Conservation (phyloP, 305 asterid genomes). For the Galium porrigens region DNA sequence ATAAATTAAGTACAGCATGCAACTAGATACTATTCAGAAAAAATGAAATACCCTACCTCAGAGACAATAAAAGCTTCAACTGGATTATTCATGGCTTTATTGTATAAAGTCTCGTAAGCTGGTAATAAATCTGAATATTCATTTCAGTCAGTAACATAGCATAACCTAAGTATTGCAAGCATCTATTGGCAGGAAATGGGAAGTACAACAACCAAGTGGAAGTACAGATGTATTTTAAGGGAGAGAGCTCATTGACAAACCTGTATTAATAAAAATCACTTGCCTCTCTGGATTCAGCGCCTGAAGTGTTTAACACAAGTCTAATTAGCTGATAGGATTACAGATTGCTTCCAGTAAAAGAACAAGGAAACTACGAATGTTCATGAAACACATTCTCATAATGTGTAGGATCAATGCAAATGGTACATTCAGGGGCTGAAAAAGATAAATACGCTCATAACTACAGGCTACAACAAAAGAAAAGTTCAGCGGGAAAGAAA, state of each 20-base stretch:
- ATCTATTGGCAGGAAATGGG: not conserved
- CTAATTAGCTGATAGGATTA: not conserved
- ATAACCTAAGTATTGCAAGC: not conserved
- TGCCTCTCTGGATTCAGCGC: constrained; percentile 61
- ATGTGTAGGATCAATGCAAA: not conserved
- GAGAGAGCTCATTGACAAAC: constrained; percentile 24
- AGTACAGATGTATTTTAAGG: constrained; percentile 6
- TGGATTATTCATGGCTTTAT: constrained; percentile 60
- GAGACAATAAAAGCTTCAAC: constrained; percentile 62
- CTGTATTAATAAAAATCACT: constrained; percentile 77
- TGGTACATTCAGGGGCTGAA: not conserved
- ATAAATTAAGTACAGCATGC: constrained; percentile 10
- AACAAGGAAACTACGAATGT: not conserved
- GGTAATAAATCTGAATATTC: constrained; percentile 49
- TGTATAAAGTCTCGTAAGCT: constrained; percentile 52
- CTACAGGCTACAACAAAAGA: not conserved
- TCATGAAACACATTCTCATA: not conserved
- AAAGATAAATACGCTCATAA: not conserved
- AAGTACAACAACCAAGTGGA: not conserved
- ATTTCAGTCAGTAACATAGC: constrained; percentile 8
- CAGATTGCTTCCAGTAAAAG: not conserved
- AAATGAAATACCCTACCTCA: constrained; percentile 35
- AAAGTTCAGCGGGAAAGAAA: not conserved
- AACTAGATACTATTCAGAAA: not conserved
- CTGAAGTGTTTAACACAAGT: constrained; percentile 23